A percentile compares a stretch with the other conserved stretches of the same genome.
Conservation (phyloP, 768 basidiomycete species). For the Tricholoma matsutake region DNA sequence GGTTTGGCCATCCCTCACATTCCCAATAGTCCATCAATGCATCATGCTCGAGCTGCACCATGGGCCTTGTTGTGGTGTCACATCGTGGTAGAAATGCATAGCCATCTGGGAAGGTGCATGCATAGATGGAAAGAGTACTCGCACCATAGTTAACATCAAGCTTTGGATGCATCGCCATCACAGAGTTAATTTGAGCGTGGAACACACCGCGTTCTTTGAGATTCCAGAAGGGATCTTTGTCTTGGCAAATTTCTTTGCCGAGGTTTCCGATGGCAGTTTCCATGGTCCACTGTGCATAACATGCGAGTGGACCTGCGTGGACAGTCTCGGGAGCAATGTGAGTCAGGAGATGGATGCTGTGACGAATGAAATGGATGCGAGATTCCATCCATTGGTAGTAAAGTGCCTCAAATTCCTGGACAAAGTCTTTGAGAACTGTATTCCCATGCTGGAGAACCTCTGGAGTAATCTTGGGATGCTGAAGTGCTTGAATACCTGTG, state of each 20-base stretch:
- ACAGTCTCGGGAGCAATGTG: constrained; percentile 1
- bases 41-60: background rate
- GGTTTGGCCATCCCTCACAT: constrained; percentile 1
- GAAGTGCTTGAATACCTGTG: background rate
- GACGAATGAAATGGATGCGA: constrained; percentile 5
- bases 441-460: background rate
- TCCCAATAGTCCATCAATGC: constrained; percentile 2
- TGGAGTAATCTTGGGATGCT: background rate
- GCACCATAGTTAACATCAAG: background rate
- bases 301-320: background rate
- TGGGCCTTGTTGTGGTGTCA: too few species aligned
- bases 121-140: background rate
- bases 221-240: constrained; percentile 10
- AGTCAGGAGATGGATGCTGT: constrained; percentile 2
- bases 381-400: background rate
- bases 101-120: background rate
- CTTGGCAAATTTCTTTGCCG: too few species aligned
- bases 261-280: constrained; percentile 13
- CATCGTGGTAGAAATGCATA: background rate
- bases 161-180: background rate
- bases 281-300: constrained; percentile 13
- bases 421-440: background rate
- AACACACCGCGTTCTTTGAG: constrained; percentile 5
- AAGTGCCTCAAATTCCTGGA: background rate
- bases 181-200: constrained; percentile 1